Evolutionary conservation across 371 early-diverging fungal genomes (phyloP).

Genomic region (Capillidium rhysosporum): DNA sequence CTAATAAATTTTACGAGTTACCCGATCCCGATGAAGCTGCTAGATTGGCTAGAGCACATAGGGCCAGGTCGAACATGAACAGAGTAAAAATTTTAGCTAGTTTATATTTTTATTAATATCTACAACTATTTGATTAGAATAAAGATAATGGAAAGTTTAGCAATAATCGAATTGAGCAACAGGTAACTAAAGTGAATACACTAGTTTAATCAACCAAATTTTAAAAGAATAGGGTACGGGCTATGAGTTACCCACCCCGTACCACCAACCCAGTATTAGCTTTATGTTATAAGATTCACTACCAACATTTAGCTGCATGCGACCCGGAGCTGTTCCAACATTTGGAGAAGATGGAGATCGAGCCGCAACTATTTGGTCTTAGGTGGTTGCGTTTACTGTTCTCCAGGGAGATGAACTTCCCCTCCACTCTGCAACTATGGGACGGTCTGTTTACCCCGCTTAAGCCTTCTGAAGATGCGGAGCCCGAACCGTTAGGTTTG

Average conservation of each 20-base stretch:
- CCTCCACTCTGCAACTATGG: conserved; percentile 60
- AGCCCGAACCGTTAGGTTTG: conserved; percentile 43
- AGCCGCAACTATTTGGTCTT: conserved; percentile 87
- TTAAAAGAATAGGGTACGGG: not conserved
- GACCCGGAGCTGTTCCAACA: conserved; percentile 51
- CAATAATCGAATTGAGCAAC: not conserved
- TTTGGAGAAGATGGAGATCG: conserved; percentile 48
- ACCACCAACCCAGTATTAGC: conserved; percentile 34
- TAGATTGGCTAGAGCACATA: conserved; percentile 7
- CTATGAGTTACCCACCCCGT: not conserved
- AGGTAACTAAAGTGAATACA: not conserved
- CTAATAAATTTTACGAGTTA: conserved; percentile 69
- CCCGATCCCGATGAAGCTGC: conserved; percentile 21
- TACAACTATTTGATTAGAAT: no score
- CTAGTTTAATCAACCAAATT: not conserved
- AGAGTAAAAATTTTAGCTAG: not conserved
- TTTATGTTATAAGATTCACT: conserved; percentile 45
- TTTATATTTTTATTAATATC: not conserved
- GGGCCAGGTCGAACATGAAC: not conserved
- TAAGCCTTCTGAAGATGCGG: not conserved
- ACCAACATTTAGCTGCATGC: conserved; percentile 37
- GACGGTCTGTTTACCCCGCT: conserved; percentile 55
- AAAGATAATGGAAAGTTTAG: not conserved
- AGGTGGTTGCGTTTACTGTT: conserved; percentile 87
- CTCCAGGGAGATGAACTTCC: conserved; percentile 65